A percentile compares a stretch with the other conserved stretches of the same genome.
Conservation (phyloP, 495 filamentous ascomycete species). For the Penicillium daleae region DNA sequence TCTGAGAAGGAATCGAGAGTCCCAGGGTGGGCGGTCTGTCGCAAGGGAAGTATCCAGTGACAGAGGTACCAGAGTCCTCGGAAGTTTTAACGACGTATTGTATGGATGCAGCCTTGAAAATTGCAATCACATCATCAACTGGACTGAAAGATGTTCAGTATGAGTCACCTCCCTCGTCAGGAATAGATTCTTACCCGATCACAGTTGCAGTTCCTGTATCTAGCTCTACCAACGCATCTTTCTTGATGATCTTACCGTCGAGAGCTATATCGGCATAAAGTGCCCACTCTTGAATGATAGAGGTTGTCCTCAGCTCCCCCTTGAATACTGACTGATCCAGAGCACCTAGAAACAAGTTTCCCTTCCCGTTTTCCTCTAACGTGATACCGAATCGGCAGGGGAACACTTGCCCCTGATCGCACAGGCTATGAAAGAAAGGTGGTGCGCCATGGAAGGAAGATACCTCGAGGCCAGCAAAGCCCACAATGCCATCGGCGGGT, state of each 20-base stretch:
- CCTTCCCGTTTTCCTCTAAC: neutral
- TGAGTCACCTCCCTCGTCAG: neutral
- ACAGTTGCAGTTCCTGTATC: neutral
- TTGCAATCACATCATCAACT: neutral
- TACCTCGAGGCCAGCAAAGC: constrained; percentile 16
- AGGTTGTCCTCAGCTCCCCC: neutral
- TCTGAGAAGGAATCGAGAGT: neutral
- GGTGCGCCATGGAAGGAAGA: neutral
- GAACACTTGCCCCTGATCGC: neutral
- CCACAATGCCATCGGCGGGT: constrained; percentile 24
- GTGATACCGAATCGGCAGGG: neutral
- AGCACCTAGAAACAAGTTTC: neutral
- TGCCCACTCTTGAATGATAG: neutral
- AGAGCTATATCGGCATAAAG: neutral
- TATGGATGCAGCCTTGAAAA: neutral
- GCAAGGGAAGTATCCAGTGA: neutral
- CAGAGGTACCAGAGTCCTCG: neutral
- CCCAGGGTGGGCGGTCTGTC: neutral
- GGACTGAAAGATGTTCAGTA: neutral
- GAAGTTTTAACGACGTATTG: neutral
- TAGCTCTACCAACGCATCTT: neutral
- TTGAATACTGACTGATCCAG: neutral
- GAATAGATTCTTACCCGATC: neutral
- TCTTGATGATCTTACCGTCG: neutral
- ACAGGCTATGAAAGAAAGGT: neutral